Evolutionary conservation across 148 eudicot genomes (phyloP).

Genomic region (Talinum fruticosum): DNA sequence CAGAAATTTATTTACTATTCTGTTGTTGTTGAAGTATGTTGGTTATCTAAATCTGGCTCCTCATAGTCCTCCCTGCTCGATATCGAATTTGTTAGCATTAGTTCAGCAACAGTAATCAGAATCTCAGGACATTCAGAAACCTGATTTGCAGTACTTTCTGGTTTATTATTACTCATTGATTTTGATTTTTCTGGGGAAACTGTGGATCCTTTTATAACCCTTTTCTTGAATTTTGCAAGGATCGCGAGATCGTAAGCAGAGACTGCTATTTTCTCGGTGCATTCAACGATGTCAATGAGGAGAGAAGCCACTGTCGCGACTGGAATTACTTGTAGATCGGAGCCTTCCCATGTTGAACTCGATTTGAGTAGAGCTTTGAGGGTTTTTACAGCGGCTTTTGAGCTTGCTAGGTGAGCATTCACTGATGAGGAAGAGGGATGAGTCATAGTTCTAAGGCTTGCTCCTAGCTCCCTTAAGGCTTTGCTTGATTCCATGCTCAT

Average conservation of each 20-base stretch:
- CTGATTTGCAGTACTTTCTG: background rate
- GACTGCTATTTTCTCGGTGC: slow-evolving; percentile 36
- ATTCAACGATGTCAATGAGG: slow-evolving; percentile 40
- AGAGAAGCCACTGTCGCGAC: slow-evolving; percentile 45
- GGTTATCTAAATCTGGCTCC: background rate
- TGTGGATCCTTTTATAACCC: slow-evolving; percentile 4
- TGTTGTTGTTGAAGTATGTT: background rate
- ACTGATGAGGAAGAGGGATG: slow-evolving; percentile 36
- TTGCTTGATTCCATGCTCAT: slow-evolving; percentile 51
- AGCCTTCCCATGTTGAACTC: slow-evolving; percentile 22
- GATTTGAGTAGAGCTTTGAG: slow-evolving; percentile 40
- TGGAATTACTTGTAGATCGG: slow-evolving; percentile 33
- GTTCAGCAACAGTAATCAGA: slow-evolving; percentile 25
- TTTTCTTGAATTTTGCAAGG: slow-evolving; percentile 36
- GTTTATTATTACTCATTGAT: background rate
- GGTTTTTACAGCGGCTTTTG: slow-evolving; percentile 35
- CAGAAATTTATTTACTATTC: background rate
- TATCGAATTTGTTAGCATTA: background rate
- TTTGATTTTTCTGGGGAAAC: background rate
- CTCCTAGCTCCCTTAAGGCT: slow-evolving; percentile 48
- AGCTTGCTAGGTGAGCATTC: slow-evolving; percentile 35
- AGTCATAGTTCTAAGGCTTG: slow-evolving; percentile 38
- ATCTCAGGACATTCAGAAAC: slow-evolving; percentile 20
- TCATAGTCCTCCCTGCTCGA: background rate
- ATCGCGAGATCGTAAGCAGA: slow-evolving; percentile 41